Conservation (phyloP, 306 rosid genomes). For the Rosa multiflora region DNA sequence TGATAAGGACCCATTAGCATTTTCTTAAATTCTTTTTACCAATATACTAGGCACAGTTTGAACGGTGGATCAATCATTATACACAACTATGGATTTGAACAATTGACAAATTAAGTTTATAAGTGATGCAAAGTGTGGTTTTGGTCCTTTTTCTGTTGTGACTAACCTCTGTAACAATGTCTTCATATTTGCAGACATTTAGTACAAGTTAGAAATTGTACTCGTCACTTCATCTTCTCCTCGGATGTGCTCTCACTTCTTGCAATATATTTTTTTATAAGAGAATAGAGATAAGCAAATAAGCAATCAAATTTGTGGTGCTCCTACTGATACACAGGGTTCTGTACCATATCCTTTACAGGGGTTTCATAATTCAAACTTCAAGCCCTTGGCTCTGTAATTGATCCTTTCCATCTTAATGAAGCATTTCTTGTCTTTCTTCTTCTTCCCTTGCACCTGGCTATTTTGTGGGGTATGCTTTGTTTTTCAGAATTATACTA, state of each 20-base stretch:
- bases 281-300: slow-evolving; percentile 29
- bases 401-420: slow-evolving; percentile 26
- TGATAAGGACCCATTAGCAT: too few relatives aligned
- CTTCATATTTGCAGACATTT: slow-evolving; percentile 42
- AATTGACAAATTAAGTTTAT: not conserved
- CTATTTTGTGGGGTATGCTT: not conserved
- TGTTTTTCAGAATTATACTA: not conserved
- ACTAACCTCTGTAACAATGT: slow-evolving; percentile 13
- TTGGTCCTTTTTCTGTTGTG: slow-evolving; percentile 11
- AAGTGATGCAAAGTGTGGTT: not conserved
- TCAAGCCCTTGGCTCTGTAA: slow-evolving; percentile 29
- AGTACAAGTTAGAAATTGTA: slow-evolving; percentile 20
- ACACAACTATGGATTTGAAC: not conserved
- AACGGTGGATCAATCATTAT: not conserved
- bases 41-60: not conserved
- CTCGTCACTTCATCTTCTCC: slow-evolving; percentile 19
- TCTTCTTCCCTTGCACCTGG: too few relatives aligned
- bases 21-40: not conserved
- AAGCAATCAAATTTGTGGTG: slow-evolving; percentile 25
- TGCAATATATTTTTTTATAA: slow-evolving; percentile 27
- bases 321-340: slow-evolving; percentile 30
- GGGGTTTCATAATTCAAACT: slow-evolving; percentile 25
- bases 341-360: slow-evolving; percentile 42
- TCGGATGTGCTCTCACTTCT: slow-evolving; percentile 29
- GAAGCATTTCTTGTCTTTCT: slow-evolving; percentile 19